Evolutionary conservation across 208 protist genomes (phyloP).

Genomic region (Tritrichomonas foetus): DNA sequence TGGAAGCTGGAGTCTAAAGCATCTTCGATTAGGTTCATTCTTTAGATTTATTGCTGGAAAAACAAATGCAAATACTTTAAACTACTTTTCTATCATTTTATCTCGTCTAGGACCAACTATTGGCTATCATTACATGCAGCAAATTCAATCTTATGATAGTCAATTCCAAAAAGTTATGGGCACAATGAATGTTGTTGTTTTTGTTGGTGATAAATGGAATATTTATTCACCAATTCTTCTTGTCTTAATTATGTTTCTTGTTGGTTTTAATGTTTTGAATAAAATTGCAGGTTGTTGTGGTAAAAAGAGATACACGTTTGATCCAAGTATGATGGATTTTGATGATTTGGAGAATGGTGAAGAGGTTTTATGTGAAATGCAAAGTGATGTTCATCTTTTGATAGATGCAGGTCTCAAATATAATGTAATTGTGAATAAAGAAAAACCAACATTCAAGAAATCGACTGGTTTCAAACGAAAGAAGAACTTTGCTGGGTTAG

Average conservation of each 20-base stretch:
- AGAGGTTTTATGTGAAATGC: background rate
- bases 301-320: background rate
- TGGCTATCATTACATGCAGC: constrained; percentile 29
- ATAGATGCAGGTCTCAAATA: too few relatives aligned
- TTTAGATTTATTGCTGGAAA: background rate
- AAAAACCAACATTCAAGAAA: too few relatives aligned
- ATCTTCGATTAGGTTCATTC: background rate
- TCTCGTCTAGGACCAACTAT: background rate
- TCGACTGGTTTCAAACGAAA: too few relatives aligned
- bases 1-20: background rate
- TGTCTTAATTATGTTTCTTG: background rate
- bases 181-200: background rate
- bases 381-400: too few relatives aligned
- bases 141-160: background rate
- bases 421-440: too few relatives aligned
- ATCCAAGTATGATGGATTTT: background rate
- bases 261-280: background rate
- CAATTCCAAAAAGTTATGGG: constrained; percentile 29
- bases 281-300: background rate
- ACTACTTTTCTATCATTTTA: background rate
- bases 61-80: background rate
- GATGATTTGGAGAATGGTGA: background rate
- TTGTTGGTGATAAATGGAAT: background rate
- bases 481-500: too few relatives aligned
- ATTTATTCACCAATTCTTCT: background rate